Evolutionary conservation across 2,329 filamentous ascomycete genomes (phyloP).

Genomic region (Alternaria ethzedia): DNA sequence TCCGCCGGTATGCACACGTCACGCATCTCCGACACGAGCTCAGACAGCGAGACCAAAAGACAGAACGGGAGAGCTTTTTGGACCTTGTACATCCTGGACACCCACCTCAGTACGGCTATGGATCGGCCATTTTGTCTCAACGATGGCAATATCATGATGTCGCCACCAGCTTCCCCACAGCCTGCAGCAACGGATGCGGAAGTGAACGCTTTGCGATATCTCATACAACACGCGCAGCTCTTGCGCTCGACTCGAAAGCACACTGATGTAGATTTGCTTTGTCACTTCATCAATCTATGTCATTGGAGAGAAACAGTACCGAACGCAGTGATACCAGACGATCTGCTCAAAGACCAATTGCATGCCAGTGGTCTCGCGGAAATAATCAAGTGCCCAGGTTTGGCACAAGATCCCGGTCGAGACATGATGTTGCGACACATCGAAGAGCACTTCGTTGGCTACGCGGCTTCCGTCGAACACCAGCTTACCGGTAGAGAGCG

Average conservation of each 20-base stretch:
- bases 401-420: not conserved
- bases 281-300: not conserved
- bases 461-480: not conserved
- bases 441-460: not conserved
- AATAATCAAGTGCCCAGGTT: not conserved
- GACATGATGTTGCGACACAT: not conserved
- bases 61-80: slow-evolving; percentile 6
- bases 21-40: not conserved
- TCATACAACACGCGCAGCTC: not conserved
- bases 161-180: not conserved
- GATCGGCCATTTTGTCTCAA: slow-evolving; percentile 15
- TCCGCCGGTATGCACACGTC: slow-evolving; percentile 18
- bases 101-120: slow-evolving; percentile 12
- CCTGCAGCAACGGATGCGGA: not conserved
- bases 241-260: not conserved
- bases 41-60: slow-evolving; percentile 5
- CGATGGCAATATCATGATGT: slow-evolving; percentile 9
- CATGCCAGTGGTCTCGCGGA: not conserved
- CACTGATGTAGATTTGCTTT: not conserved
- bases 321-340: no score
- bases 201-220: not conserved
- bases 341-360: not conserved
- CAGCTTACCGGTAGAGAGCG: not conserved
- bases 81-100: slow-evolving; percentile 16
- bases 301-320: not conserved